Conservation (phyloP, 208 protist species). For the Leishmania mexicana region DNA sequence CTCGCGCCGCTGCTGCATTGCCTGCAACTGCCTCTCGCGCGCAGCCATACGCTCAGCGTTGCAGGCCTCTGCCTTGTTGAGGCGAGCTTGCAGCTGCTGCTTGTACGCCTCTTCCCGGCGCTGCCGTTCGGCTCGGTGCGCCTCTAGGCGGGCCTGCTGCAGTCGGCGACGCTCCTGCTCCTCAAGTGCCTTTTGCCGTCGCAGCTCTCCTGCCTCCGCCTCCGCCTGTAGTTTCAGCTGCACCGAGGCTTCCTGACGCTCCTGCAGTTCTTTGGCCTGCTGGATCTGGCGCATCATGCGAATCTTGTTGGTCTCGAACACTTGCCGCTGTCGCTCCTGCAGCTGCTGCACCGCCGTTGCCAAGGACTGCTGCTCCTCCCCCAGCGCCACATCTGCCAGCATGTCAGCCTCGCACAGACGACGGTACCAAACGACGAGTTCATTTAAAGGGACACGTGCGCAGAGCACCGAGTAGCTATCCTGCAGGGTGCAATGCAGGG, state of each 20-base stretch:
- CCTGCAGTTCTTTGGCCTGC: slow-evolving; percentile 49
- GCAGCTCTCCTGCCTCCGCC: slow-evolving; percentile 38
- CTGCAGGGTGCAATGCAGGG: slow-evolving; percentile 38
- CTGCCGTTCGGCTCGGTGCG: slow-evolving; percentile 44
- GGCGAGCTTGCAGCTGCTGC: slow-evolving; percentile 47
- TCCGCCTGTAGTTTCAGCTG: slow-evolving; percentile 52
- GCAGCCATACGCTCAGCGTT: slow-evolving; percentile 56
- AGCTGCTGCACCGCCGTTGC: slow-evolving; percentile 54
- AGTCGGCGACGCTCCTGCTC: slow-evolving; percentile 37
- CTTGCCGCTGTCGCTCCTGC: slow-evolving; percentile 51
- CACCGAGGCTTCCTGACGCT: slow-evolving; percentile 41
- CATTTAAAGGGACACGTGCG: slow-evolving; percentile 36
- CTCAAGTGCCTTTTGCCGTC: slow-evolving; percentile 35
- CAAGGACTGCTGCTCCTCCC: slow-evolving; percentile 18
- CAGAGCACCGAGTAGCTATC: slow-evolving; percentile 65
- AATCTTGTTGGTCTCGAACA: slow-evolving; percentile 56
- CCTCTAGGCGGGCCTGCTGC: slow-evolving; percentile 55
- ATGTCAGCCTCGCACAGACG: slow-evolving; percentile 14
- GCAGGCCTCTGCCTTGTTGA: slow-evolving; percentile 51
- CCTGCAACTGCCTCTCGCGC: slow-evolving; percentile 39
- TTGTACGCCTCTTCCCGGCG: slow-evolving; percentile 56
- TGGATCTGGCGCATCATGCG: slow-evolving; percentile 57
- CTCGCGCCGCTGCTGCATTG: slow-evolving; percentile 34
- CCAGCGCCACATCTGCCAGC: slow-evolving; percentile 3
- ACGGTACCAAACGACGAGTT: slow-evolving; percentile 45